A percentile compares a stretch with the other conserved stretches of the same genome.
Conservation (phyloP, 495 filamentous ascomycete species). For the Xanthoparmelia taractica region DNA sequence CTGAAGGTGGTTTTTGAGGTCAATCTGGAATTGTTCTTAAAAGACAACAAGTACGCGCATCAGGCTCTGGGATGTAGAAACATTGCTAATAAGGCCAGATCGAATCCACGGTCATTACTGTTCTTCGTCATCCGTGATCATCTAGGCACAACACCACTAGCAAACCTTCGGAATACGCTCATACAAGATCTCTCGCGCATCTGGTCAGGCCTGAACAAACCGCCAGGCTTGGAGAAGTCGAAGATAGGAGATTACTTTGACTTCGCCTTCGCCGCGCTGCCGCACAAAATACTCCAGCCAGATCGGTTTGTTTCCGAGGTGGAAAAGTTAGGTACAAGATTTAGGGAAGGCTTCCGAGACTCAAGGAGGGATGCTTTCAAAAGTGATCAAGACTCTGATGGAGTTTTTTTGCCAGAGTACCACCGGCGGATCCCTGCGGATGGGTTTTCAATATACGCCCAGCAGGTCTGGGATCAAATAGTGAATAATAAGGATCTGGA, state of each 20-base stretch:
- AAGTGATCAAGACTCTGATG: constrained; percentile 62
- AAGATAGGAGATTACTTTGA: constrained; percentile 96
- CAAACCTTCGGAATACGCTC: constrained; percentile 80
- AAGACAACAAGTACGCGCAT: constrained; percentile 71
- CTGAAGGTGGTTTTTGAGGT: constrained; percentile 98
- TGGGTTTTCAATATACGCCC: constrained; percentile 85
- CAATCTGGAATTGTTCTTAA: constrained; percentile 91
- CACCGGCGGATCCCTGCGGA: constrained; percentile 94
- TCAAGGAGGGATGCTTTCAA: constrained; percentile 44
- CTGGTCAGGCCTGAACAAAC: constrained; percentile 88
- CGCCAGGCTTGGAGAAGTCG: constrained; percentile 76
- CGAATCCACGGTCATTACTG: constrained; percentile 81
- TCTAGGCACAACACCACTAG: constrained; percentile 79
- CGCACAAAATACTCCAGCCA: constrained; percentile 92
- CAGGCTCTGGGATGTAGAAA: background rate
- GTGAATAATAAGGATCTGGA: constrained; percentile 97
- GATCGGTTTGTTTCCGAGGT: constrained; percentile 83
- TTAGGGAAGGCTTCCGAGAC: constrained; percentile 69
- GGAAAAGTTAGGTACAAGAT: constrained; percentile 69
- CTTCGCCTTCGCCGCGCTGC: constrained; percentile 90
- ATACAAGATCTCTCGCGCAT: constrained; percentile 84
- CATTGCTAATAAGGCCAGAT: constrained; percentile 44
- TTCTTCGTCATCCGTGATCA: constrained; percentile 99
- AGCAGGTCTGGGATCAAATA: constrained; percentile 96
- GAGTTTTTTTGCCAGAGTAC: constrained; percentile 87